A percentile compares a stretch with the other conserved stretches of the same genome.
phyloP scores from a whole-genome alignment of 179 eudicot genomes.

The Drosera spatulata region DNA sequence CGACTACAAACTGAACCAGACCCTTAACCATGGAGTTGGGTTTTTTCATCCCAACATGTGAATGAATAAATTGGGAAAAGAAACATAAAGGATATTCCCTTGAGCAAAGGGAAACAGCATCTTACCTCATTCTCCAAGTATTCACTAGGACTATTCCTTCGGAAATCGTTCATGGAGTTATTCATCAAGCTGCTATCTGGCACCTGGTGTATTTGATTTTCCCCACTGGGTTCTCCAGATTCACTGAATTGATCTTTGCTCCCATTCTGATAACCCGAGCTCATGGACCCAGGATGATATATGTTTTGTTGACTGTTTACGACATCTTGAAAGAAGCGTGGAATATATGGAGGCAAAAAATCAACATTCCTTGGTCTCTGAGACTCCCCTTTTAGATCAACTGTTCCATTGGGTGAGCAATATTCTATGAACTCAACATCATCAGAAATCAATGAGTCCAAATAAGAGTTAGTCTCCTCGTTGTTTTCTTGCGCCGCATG shows the following conservation, averaged over 20 bases:
- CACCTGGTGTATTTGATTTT: constrained; percentile 21
- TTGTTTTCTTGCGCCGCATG: constrained; percentile 23
- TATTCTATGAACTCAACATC: constrained; percentile 43
- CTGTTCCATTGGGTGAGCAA: constrained; percentile 49
- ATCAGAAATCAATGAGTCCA: constrained; percentile 59
- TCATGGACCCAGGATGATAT: constrained; percentile 14
- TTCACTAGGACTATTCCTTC: constrained; percentile 22
- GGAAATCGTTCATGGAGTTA: constrained; percentile 23
- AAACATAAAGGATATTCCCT: neutral
- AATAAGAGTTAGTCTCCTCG: constrained; percentile 40
- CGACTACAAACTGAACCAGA: too few species aligned
- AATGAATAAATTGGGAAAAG: neutral
- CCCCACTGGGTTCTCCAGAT: constrained; percentile 24
- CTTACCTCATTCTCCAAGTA: constrained; percentile 60
- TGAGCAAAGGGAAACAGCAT: neutral
- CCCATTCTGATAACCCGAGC: constrained; percentile 18
- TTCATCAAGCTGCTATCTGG: constrained; percentile 17
- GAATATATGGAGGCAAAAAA: constrained; percentile 20
- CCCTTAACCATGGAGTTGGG: too few species aligned
- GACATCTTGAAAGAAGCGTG: constrained; percentile 19
- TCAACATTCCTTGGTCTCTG: constrained; percentile 27
- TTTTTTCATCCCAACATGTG: neutral
- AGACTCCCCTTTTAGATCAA: constrained; percentile 23
- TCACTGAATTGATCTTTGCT: constrained; percentile 15
- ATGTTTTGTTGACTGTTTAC: constrained; percentile 14